Percentiles rank a stretch among this genome's conserved stretches.
Evolutionary conservation across 2,329 filamentous ascomycete genomes (phyloP).

Genomic region (Cladosporium sp.): DNA sequence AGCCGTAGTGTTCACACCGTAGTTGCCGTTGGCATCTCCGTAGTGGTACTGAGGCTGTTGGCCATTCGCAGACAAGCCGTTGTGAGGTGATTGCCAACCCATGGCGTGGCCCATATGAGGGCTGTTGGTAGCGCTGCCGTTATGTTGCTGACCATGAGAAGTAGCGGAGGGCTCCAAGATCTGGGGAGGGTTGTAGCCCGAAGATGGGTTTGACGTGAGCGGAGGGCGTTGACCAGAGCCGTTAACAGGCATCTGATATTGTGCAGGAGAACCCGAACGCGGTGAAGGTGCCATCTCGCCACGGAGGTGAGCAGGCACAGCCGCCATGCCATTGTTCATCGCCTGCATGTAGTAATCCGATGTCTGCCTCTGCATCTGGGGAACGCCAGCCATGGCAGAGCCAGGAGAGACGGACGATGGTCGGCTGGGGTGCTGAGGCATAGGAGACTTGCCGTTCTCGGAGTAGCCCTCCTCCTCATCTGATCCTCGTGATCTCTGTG

Average conservation of each 20-base stretch:
- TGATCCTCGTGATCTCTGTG: slow-evolving; percentile 58
- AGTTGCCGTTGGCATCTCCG: slow-evolving; percentile 61
- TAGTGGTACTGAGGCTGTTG: slow-evolving; percentile 70
- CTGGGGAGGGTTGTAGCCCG: slow-evolving; percentile 75
- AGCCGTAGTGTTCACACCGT: slow-evolving; percentile 60
- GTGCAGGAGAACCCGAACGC: slow-evolving; percentile 62
- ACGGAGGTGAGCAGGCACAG: slow-evolving; percentile 77
- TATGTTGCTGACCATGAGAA: slow-evolving; percentile 73
- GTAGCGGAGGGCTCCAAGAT: slow-evolving; percentile 74
- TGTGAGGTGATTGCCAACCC: slow-evolving; percentile 85
- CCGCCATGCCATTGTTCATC: slow-evolving; percentile 54
- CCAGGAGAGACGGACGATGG: slow-evolving; percentile 77
- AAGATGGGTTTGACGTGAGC: slow-evolving; percentile 77
- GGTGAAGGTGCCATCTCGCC: slow-evolving; percentile 70
- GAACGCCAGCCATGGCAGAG: slow-evolving; percentile 69
- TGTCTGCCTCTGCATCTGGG: slow-evolving; percentile 65
- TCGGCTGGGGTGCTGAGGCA: slow-evolving; percentile 79
- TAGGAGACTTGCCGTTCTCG: slow-evolving; percentile 65
- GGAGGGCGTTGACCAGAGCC: slow-evolving; percentile 51
- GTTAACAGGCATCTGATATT: slow-evolving; percentile 59
- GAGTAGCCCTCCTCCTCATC: slow-evolving; percentile 69
- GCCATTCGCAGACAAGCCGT: slow-evolving; percentile 66
- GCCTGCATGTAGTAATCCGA: slow-evolving; percentile 78
- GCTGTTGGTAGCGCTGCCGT: slow-evolving; percentile 74
- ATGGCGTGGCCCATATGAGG: slow-evolving; percentile 74